A percentile compares a stretch with the other conserved stretches of the same genome.
Evolutionary conservation across 352 stramenopile genomes (phyloP).

Genomic region (Pythium grandisporangium): DNA sequence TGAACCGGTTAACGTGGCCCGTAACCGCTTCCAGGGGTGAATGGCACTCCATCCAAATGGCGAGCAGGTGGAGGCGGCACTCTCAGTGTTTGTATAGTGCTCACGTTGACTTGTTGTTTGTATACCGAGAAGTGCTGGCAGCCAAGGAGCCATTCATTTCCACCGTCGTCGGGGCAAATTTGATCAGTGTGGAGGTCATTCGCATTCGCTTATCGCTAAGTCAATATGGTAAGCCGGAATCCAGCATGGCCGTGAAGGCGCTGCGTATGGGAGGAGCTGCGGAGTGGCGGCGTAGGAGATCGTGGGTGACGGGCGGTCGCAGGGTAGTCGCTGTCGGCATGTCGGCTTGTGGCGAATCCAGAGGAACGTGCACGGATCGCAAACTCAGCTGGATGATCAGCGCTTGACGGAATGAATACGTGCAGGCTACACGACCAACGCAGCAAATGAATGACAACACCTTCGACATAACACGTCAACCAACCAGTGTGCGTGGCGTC

Average conservation of each 20-base stretch:
- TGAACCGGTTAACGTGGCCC: conserved; percentile 1
- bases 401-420: too few relatives aligned
- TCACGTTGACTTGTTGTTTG: conserved; percentile 21
- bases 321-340: too few relatives aligned
- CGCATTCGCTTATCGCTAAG: conserved; percentile 85
- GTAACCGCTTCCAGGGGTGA: conserved; percentile 1
- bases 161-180: conserved; percentile 13
- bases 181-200: conserved; percentile 35
- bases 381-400: too few relatives aligned
- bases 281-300: too few relatives aligned
- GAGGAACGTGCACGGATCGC: too few relatives aligned
- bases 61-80: background rate
- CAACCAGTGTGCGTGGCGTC: too few relatives aligned
- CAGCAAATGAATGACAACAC: too few relatives aligned
- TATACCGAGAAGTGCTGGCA: conserved; percentile 25
- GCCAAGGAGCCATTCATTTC: conserved; percentile 84
- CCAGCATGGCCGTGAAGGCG: conserved; percentile 9
- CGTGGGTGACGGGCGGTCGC: too few relatives aligned
- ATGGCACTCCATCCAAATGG: conserved; percentile 15
- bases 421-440: too few relatives aligned
- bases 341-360: too few relatives aligned
- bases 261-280: conserved; percentile 26
- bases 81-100: conserved; percentile 28
- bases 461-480: too few relatives aligned
- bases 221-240: conserved; percentile 78